Conservation (phyloP, 2,329 filamentous ascomycete genomes). For the Cladophialophora psammophila region DNA sequence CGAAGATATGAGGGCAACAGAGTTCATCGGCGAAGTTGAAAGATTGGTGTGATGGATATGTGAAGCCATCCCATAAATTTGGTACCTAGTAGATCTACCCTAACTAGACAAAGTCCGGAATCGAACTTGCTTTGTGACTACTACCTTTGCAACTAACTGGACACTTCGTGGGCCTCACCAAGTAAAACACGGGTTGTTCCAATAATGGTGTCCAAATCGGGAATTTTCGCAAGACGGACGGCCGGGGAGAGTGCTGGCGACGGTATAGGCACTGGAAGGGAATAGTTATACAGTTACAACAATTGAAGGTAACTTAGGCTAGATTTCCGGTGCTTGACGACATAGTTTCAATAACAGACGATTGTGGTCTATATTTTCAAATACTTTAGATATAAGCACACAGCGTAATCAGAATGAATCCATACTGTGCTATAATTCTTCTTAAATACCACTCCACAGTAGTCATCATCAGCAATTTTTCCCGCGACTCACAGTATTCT, state of each 20-base stretch:
- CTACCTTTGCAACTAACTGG: neutral
- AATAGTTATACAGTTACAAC: too few species aligned
- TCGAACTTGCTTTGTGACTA: conserved; percentile 18
- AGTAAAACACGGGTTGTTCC: conserved; percentile 5
- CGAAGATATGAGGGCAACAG: conserved; percentile 32
- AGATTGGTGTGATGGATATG: conserved; percentile 20
- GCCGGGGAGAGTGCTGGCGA: conserved; percentile 6
- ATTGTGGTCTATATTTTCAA: too few species aligned
- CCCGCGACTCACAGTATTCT: too few species aligned
- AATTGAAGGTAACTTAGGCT: too few species aligned
- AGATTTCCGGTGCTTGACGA: too few species aligned
- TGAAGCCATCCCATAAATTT: conserved; percentile 10
- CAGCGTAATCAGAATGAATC: too few species aligned
- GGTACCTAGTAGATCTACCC: conserved; percentile 12
- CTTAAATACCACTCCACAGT: too few species aligned
- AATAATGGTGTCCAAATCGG: conserved; percentile 15
- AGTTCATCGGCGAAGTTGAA: conserved; percentile 18
- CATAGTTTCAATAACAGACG: too few species aligned
- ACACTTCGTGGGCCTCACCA: conserved; percentile 2
- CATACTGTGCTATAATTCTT: too few species aligned
- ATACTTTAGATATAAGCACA: too few species aligned
- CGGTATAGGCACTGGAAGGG: too few species aligned
- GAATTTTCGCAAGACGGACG: conserved; percentile 2
- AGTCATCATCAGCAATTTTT: too few species aligned
- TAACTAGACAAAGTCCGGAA: conserved; percentile 10